phyloP scores from a whole-genome alignment of 345 rosid species.

The Zanthoxylum bungeanum region DNA sequence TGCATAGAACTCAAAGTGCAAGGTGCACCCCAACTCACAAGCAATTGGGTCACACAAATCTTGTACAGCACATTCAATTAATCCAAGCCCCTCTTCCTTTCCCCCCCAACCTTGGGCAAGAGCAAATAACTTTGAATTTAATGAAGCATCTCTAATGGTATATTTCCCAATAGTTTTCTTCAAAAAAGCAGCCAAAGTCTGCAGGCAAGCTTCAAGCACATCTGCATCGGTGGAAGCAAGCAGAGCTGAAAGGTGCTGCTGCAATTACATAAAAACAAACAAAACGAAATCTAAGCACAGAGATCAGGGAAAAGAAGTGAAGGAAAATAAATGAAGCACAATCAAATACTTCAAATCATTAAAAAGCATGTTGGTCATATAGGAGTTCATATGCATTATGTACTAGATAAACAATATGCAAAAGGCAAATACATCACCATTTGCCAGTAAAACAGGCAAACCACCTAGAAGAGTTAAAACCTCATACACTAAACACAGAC shows the following conservation, averaged over 20 bases:
- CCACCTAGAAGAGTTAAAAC: neutral
- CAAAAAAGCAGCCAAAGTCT: constrained; percentile 82
- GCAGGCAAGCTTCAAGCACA: constrained; percentile 87
- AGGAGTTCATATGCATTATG: neutral
- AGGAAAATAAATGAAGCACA: neutral
- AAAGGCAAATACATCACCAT: neutral
- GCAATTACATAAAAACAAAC: constrained; percentile 35
- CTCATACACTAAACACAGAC: neutral
- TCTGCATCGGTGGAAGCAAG: constrained; percentile 96
- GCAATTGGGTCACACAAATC: constrained; percentile 67
- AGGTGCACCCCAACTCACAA: constrained; percentile 78
- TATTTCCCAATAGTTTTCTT: constrained; percentile 81
- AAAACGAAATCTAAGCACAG: constrained; percentile 12
- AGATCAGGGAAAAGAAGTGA: neutral
- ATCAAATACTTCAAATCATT: neutral
- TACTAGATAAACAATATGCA: neutral
- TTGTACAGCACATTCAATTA: constrained; percentile 64
- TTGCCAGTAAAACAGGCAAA: neutral
- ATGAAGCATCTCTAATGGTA: constrained; percentile 70
- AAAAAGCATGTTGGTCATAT: neutral
- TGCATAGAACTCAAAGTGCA: constrained; percentile 94
- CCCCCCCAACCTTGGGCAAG: constrained; percentile 99
- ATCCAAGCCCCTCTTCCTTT: constrained; percentile 96
- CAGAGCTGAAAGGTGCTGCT: constrained; percentile 92
- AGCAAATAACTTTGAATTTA: constrained; percentile 77